Base-by-base conservation (phyloP, 2,329 filamentous ascomycete species). In the Diatrype stigma region DNA sequence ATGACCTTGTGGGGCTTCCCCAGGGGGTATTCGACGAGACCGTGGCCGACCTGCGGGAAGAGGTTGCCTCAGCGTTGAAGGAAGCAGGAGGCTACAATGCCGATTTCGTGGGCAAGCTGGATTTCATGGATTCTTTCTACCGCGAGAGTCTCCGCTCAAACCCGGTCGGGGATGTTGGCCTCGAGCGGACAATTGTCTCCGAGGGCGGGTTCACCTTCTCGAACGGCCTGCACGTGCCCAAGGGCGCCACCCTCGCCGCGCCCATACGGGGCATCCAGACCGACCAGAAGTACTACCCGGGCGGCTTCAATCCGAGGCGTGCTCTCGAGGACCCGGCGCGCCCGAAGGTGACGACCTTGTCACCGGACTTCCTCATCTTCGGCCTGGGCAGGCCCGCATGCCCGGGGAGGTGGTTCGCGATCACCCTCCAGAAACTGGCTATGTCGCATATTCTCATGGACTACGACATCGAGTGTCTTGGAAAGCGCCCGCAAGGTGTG, bases 91-190 rank as follows among this genome's bases (percentile, higher is more conserved):
- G 30, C 17, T 52, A 38, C 32, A 38, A 32, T 22, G 42, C 48
- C 23, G 42, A 28, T 17, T 56, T 45, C 56, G 55, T 16, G 35
- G 44, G 58, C 28, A 61, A 54, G 52, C 34, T 53, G 3, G 40
- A 54, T 19, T 42, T 57, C 48, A 55, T 50, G 47, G 58, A 60
- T 46, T 56, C 56, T 16, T 42, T 55, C n/a, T 52, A 59, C 44
- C 50, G 58, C 40, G 57, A 60, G 40, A 55, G 51, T 23, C 42
- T 60, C 12, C 58, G 57, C 37, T 32, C 49, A 17, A 49, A 57
- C 38, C 51, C 54, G 12, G 52, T 58, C 14, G 53, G 52, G 40
- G 57, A 56, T 30, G 49, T 51, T 37, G 56, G 57, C 34, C 50
- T 61, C 26, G 48, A 55, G 42, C 53, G 56, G 14, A 51, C 48